phyloP scores from a whole-genome alignment of 2,329 filamentous ascomycete species.

The Stagonosporopsis chrysanthemi region DNA sequence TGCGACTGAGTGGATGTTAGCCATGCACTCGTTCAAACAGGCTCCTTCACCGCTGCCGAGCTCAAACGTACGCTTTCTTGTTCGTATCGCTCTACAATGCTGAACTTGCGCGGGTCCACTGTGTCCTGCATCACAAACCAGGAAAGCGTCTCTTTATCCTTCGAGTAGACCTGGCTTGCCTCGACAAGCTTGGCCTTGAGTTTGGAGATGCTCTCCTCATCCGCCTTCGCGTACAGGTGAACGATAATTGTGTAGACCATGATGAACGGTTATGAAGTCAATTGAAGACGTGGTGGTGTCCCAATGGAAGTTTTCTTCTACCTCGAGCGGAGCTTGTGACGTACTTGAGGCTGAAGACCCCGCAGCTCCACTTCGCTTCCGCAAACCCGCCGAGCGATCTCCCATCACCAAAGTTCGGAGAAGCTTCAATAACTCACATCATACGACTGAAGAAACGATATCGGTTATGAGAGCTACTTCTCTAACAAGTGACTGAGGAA shows the following conservation, averaged over 20 bases:
- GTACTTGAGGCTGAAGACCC: slow-evolving; percentile 20
- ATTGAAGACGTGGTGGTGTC: background rate
- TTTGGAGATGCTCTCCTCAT: slow-evolving; percentile 69
- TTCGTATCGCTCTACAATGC: slow-evolving; percentile 76
- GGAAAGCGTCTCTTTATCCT: slow-evolving; percentile 70
- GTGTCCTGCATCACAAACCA: slow-evolving; percentile 83
- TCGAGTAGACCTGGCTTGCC: slow-evolving; percentile 74
- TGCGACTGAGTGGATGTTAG: slow-evolving; percentile 37
- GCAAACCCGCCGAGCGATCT: slow-evolving; percentile 15
- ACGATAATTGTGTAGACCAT: slow-evolving; percentile 76
- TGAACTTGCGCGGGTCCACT: slow-evolving; percentile 72
- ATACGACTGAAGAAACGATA: background rate
- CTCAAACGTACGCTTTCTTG: slow-evolving; percentile 64
- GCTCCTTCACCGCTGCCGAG: background rate
- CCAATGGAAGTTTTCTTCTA: slow-evolving; percentile 14
- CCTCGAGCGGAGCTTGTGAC: slow-evolving; percentile 13
- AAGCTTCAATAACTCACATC: too few relatives aligned
- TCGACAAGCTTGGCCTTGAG: slow-evolving; percentile 76
- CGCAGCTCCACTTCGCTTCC: slow-evolving; percentile 21
- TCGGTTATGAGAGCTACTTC: background rate
- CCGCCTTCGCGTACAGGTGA: slow-evolving; percentile 73
- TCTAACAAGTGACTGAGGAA: background rate
- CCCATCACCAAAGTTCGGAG: slow-evolving; percentile 5
- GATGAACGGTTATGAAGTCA: background rate
- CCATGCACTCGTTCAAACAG: background rate